phyloP scores from a whole-genome alignment of 345 rosid species.

The Toxicodendron radicans region DNA sequence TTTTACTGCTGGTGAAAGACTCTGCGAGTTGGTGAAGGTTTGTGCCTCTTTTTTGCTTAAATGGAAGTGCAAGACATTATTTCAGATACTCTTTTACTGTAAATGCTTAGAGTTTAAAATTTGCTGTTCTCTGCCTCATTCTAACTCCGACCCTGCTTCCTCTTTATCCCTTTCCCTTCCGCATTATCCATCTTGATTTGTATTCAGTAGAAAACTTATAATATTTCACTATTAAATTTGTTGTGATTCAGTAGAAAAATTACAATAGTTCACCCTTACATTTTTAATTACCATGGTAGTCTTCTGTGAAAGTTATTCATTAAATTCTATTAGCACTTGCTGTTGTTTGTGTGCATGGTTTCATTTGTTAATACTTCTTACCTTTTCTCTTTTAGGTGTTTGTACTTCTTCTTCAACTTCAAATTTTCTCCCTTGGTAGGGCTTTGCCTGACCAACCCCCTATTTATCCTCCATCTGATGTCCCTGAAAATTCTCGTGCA shows the following conservation, averaged over 20 bases:
- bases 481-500: conserved; percentile 64
- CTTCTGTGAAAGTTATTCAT: background rate
- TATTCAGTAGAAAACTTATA: background rate
- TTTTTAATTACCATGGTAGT: conserved; percentile 5
- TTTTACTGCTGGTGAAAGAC: conserved; percentile 65
- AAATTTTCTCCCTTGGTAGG: conserved; percentile 72
- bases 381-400: conserved; percentile 56
- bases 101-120: background rate
- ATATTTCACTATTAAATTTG: background rate
- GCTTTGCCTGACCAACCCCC: conserved; percentile 81
- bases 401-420: conserved; percentile 90
- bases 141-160: background rate
- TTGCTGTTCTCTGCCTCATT: background rate
- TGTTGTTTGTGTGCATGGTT: conserved; percentile 12
- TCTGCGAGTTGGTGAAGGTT: conserved; percentile 90
- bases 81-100: background rate
- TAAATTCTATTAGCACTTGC: background rate
- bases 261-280: background rate
- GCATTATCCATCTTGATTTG: background rate
- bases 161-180: background rate
- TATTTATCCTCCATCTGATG: conserved; percentile 42
- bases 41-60: conserved; percentile 21
- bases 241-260: background rate
- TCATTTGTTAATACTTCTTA: conserved; percentile 19
- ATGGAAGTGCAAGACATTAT: conserved; percentile 4